Evolutionary conservation across 768 basidiomycete genomes (phyloP), one percentile per base, ranked within the genome.

Genomic region (Suillus cothurnatus): DNA sequence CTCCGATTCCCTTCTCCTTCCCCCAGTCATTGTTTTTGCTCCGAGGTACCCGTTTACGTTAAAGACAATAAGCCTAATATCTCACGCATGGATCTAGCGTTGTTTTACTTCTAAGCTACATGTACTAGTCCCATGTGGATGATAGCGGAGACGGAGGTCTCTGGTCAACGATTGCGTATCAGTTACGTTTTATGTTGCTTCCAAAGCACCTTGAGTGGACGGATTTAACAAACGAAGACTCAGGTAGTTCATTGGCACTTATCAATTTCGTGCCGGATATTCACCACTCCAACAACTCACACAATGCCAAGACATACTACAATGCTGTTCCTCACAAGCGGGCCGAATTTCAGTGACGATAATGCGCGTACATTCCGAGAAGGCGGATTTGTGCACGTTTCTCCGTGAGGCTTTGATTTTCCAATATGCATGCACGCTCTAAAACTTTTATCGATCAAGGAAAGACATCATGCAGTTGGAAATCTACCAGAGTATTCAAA

Each of bases 341-440:
- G 87, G 0, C 77, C 82, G 69, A 78, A 79, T 41, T 77, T 76
- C 9, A 57, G 61, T 39, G 55, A 60, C 28, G 82, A 82, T 28
- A 67, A 81, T 4, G 77, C 71, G 58, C 72, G n/a, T n/a, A 76
- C 23, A 70, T 87, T n/a, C 81, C 82, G 19, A 31, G 84, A 83
- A 4, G 70, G 68, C 2, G 88, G 87, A 87, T 1, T 89, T 67
- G 86, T 88, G 34, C 88, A 89, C 71, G 88, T 89, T 43, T 88
- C 87, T 32, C 86, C 86, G 85, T 86, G 70, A 57, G 86, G 75
- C 32, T 56, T 31, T 12, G 43, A 45, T 64, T 19, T 26, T 49
- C n/a, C 34, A 28, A 28, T 38, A 17, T 23, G 28, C 15, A 14
- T 19, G 28, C 26, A 53, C 11, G 38, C 36, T 41, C 32, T 6